Evolutionary conservation across 129 eudicot genomes (phyloP).

Genomic region (Apium graveolens): DNA sequence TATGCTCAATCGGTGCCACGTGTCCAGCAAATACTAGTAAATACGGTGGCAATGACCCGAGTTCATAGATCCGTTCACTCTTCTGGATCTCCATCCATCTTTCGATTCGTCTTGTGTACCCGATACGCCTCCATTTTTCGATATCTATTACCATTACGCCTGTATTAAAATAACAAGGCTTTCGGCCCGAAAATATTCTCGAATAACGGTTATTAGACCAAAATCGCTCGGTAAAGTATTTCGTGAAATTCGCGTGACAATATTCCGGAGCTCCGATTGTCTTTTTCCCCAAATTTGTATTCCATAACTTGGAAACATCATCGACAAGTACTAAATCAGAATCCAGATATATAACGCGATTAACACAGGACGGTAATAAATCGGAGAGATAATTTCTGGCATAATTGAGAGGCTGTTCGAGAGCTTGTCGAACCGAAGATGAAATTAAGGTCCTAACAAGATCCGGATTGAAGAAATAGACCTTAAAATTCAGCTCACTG

Average conservation of each 20-base stretch:
- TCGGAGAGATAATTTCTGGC: slow-evolving; percentile 85
- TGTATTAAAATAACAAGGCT: slow-evolving; percentile 79
- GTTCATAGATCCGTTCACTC: slow-evolving; percentile 74
- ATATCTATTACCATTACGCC: slow-evolving; percentile 97
- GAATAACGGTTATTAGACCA: slow-evolving; percentile 48
- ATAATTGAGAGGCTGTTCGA: slow-evolving; percentile 82
- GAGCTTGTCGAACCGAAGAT: slow-evolving; percentile 74
- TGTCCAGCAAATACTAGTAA: slow-evolving; percentile 85
- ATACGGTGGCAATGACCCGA: slow-evolving; percentile 91
- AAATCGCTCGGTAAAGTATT: slow-evolving; percentile 63
- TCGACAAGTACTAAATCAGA: slow-evolving; percentile 89
- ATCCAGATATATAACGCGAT: slow-evolving; percentile 68
- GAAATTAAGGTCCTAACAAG: slow-evolving; percentile 62
- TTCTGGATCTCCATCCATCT: slow-evolving; percentile 95
- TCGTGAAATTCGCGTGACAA: slow-evolving; percentile 94
- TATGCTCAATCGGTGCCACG: slow-evolving; percentile 87
- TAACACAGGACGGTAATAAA: slow-evolving; percentile 55
- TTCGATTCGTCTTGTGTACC: slow-evolving; percentile 80
- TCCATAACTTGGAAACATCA: slow-evolving; percentile 71
- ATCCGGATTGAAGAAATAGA: slow-evolving; percentile 62
- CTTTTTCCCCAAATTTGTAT: slow-evolving; percentile 35
- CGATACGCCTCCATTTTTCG: slow-evolving; percentile 56
- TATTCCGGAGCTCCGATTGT: slow-evolving; percentile 98
- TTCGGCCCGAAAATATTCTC: slow-evolving; percentile 40
- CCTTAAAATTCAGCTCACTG: slow-evolving; percentile 63